Conservation (phyloP, 2,329 filamentous ascomycete species). For the Apiospora arundinis region DNA sequence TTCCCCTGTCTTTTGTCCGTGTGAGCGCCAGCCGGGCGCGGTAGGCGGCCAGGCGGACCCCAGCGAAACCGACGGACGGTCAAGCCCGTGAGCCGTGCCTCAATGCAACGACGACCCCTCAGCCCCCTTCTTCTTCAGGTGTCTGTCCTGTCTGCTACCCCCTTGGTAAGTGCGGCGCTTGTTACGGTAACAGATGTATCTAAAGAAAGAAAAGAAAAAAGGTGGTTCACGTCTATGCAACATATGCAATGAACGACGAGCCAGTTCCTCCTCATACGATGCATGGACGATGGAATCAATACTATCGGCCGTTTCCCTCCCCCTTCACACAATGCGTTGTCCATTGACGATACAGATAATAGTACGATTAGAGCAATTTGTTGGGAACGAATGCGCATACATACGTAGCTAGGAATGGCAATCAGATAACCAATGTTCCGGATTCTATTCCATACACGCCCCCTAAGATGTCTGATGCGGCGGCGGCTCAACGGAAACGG, state of each 20-base stretch:
- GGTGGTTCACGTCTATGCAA: not conserved
- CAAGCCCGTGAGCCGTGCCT: conserved; percentile 16
- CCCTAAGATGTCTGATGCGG: not conserved
- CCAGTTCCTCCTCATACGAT: conserved; percentile 1
- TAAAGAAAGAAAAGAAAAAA: not conserved
- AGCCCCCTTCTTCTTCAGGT: not conserved
- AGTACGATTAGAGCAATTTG: not conserved
- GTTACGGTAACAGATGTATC: not conserved
- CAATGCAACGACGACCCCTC: not conserved
- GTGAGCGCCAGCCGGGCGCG: not conserved
- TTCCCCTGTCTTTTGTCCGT: conserved; percentile 5
- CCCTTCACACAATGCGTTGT: not conserved
- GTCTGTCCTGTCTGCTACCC: too few species aligned
- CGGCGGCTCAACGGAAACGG: conserved; percentile 9
- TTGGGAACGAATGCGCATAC: conserved; percentile 2
- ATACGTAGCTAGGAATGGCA: too few species aligned
- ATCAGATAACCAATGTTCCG: not conserved
- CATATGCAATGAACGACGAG: not conserved
- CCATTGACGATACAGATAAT: not conserved
- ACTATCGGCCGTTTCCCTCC: not conserved
- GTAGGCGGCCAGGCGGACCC: not conserved
- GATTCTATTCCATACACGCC: not conserved
- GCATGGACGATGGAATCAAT: not conserved
- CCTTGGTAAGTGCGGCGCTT: too few species aligned
- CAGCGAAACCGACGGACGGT: conserved; percentile 12